Evolutionary conservation across 495 filamentous ascomycete species (phyloP).

Genomic region (Penicillium egyptiacum): DNA sequence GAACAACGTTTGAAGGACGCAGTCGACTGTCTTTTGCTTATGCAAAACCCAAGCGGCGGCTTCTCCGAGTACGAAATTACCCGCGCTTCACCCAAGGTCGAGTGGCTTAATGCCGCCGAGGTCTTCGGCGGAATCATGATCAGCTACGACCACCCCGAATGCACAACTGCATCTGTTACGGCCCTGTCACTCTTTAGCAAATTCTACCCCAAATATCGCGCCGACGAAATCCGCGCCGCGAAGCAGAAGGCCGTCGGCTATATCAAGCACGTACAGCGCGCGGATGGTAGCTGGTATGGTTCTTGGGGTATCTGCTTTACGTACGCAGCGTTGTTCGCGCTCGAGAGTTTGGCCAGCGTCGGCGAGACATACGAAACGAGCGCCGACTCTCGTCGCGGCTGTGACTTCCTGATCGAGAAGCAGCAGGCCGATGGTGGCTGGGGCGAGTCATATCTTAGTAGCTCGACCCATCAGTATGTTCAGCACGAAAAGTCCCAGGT

Average conservation of each 20-base stretch:
- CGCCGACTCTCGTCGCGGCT: constrained; percentile 66
- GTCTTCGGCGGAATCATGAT: constrained; percentile 98
- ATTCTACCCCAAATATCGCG: constrained; percentile 76
- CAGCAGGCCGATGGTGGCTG: constrained; percentile 90
- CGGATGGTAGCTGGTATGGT: constrained; percentile 92
- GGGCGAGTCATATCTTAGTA: constrained; percentile 90
- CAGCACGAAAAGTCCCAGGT: constrained; percentile 73
- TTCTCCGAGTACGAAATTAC: constrained; percentile 88
- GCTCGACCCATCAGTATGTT: constrained; percentile 59
- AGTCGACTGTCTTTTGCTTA: constrained; percentile 84
- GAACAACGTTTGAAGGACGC: constrained; percentile 77
- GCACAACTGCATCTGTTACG: constrained; percentile 93
- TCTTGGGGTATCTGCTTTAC: constrained; percentile 98
- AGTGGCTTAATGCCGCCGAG: constrained; percentile 90
- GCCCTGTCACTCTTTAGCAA: constrained; percentile 79
- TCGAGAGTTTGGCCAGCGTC: constrained; percentile 78
- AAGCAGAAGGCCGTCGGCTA: constrained; percentile 70
- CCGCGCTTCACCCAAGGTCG: constrained; percentile 72
- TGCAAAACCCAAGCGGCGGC: constrained; percentile 87
- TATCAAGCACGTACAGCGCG: constrained; percentile 76
- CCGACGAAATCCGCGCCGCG: constrained; percentile 69
- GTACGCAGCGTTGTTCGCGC: constrained; percentile 92
- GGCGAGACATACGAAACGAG: constrained; percentile 81
- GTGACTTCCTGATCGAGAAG: constrained; percentile 78
- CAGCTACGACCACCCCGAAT: constrained; percentile 96